Evolutionary conservation across 73 alveolate genomes (phyloP).

Genomic region (Paramecium bursaria): DNA sequence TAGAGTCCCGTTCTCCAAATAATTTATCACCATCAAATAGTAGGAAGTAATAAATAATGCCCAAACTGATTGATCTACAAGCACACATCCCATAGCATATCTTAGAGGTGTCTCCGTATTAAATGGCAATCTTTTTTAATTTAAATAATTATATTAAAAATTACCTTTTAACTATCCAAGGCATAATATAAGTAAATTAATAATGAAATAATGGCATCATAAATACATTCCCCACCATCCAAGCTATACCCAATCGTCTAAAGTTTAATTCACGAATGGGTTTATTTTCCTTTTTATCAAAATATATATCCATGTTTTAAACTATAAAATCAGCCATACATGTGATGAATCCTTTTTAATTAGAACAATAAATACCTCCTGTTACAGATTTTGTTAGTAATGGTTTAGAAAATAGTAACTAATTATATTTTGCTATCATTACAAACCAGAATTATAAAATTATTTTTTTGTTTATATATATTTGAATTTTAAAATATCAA

Average conservation of each 20-base stretch:
- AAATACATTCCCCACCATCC: slow-evolving; percentile 59
- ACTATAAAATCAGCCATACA: slow-evolving; percentile 36
- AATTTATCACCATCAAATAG: slow-evolving; percentile 40
- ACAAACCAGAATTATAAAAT: too few relatives aligned
- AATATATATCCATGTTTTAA: background rate
- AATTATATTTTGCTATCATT: too few relatives aligned
- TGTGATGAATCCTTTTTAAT: slow-evolving; percentile 9
- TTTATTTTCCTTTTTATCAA: slow-evolving; percentile 4
- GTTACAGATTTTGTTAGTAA: slow-evolving; percentile 44
- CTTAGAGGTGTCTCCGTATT: slow-evolving; percentile 41
- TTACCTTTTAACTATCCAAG: slow-evolving; percentile 53
- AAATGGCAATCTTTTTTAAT: slow-evolving; percentile 45
- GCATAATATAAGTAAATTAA: slow-evolving; percentile 38
- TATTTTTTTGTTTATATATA: too few relatives aligned
- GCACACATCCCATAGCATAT: slow-evolving; percentile 32
- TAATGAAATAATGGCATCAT: slow-evolving; percentile 58
- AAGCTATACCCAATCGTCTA: slow-evolving; percentile 46
- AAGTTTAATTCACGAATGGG: background rate
- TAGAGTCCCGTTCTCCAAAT: background rate
- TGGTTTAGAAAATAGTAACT: too few relatives aligned
- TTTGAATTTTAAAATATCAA: slow-evolving; percentile 58
- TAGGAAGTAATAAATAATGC: slow-evolving; percentile 26
- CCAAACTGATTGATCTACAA: slow-evolving; percentile 43
- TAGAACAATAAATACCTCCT: slow-evolving; percentile 9
- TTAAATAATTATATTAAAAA: background rate